Evolutionary conservation across 148 eudicot species (phyloP), one percentile per base, ranked within the genome.

Genomic region (Pharnaceum exiguum): DNA sequence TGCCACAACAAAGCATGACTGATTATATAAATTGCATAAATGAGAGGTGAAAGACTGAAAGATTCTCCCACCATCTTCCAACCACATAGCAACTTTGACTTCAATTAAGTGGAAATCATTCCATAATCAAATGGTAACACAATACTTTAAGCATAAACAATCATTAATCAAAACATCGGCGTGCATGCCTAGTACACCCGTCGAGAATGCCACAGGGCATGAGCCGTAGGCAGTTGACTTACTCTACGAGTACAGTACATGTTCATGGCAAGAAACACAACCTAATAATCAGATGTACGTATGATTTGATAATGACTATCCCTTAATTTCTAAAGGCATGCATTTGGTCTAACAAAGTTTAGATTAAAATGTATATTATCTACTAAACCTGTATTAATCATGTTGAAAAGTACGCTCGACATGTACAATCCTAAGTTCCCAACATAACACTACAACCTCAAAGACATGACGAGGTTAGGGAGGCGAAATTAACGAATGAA

Each of bases 1-100:
- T 49, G 56, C 10, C 38, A 62, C 22, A 56, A 55, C 16, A 40
- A 21, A 57, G 45, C 53, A 55, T 31, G 38, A 53, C 25, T 61
- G 36, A 52, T 16, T 66, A 40, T 28, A 58, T 18, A 10, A 33
- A 35, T 53, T 27, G 27, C 50, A 62, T 16, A 57, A 60, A 49
- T 63, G 54, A 56, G 66, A 44, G 68, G 64, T 44, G 29, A 46
- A 35, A 12, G 12, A 12, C 38, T 12, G 7, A 7, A 65, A 65
- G 70, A 65, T 71, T 54, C 75, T 71, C 70, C 60, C 61, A 71
- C 75, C 51, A 42, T 61, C 59, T 48, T 66, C 70, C 84, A 72
- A 70, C 76, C 51, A 70, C 62, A 37, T 44, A 45, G 40, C 51
- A 66, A 63, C 45, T 70, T 57, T 75, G 75, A 67, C 78, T 63